Evolutionary conservation across 768 basidiomycete species (phyloP), one percentile per base, ranked within the genome.

Genomic region (Mycena filopes): DNA sequence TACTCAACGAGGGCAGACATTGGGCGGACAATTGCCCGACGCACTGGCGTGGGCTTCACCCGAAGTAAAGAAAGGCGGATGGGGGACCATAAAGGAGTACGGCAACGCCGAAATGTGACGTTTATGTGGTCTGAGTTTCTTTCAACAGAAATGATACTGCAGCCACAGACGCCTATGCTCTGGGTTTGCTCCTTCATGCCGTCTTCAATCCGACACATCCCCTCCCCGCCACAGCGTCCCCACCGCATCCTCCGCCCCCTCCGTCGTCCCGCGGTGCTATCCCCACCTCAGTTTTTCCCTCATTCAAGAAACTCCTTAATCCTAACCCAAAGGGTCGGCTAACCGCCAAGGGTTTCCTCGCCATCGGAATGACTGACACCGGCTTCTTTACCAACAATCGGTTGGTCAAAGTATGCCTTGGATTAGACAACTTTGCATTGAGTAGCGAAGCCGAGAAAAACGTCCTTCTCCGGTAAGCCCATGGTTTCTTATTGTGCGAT

Each of bases 161-260:
- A 45, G 87, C 87, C 13, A 84, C 90, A 62, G 98, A 99, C 77
- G 87, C 92, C 13, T 99, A 98, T 76, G 88, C 92, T 1, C 84
- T 99, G 11, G 96, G 95, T 20, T 81, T 99, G 11, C 85, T 99
- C 54, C 82, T 97, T 26, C 92, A 95, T 77, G 79, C 87, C 13
- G 83, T 95, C 18, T 99, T 98, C 83, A 99, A 98, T 76, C 93
- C 94, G 1, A 80, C 84, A 0, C 84, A 87, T n/a, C 90, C 91
- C 12, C 82, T 85, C 7, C 91, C 91, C 9, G 82, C 89, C 2
- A 91, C 89, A 3, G 80, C 81, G 28, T 86, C 87, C 47, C 90
- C 88, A 1, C 95, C 90, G 9, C 93, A 91, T 75, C 87, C 85
- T n/a, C 89, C 91, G 0, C 94, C 92, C 13, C 79, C 86, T n/a